A percentile compares a stretch with the other conserved stretches of the same genome.
phyloP scores from a whole-genome alignment of 2,329 filamentous ascomycete genomes.

The Akanthomyces dipterigenus region DNA sequence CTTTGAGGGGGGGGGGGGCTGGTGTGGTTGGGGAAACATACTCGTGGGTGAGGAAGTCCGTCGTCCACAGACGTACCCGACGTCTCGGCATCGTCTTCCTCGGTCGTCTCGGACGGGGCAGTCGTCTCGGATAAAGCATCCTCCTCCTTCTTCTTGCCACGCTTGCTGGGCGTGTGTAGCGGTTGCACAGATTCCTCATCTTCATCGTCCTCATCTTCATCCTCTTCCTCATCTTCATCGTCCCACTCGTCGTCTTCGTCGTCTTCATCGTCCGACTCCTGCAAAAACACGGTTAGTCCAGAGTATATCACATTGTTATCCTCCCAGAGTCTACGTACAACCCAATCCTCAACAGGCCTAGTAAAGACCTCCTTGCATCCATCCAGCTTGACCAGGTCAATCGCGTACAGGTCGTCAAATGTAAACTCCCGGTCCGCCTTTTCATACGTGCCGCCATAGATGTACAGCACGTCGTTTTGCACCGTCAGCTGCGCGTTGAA shows the following conservation, averaged over 20 bases:
- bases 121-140: slow-evolving; percentile 29
- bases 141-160: slow-evolving; percentile 48
- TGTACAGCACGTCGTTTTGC: slow-evolving; percentile 86
- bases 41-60: slow-evolving; percentile 63
- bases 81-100: slow-evolving; percentile 43
- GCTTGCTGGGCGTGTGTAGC: slow-evolving; percentile 45
- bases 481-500: slow-evolving; percentile 91
- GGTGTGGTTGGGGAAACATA: slow-evolving; percentile 24
- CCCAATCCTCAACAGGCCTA: slow-evolving; percentile 77
- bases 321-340: slow-evolving; percentile 38
- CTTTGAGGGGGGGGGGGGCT: too few species aligned
- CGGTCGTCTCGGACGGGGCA: slow-evolving; percentile 20
- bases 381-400: slow-evolving; percentile 91
- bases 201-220: slow-evolving; percentile 44
- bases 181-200: slow-evolving; percentile 37
- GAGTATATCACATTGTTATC: slow-evolving; percentile 23
- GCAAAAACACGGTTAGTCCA: slow-evolving; percentile 25
- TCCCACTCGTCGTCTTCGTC: slow-evolving; percentile 52
- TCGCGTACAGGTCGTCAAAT: slow-evolving; percentile 88
- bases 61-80: slow-evolving; percentile 57
- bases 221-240: slow-evolving; percentile 45
- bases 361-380: slow-evolving; percentile 89
- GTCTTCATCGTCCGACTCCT: slow-evolving; percentile 55
- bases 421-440: slow-evolving; percentile 93
- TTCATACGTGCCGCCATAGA: slow-evolving; percentile 93